Evolutionary conservation across 83 land plant genomes (phyloP).

Genomic region (Isoetes engelmannii): DNA sequence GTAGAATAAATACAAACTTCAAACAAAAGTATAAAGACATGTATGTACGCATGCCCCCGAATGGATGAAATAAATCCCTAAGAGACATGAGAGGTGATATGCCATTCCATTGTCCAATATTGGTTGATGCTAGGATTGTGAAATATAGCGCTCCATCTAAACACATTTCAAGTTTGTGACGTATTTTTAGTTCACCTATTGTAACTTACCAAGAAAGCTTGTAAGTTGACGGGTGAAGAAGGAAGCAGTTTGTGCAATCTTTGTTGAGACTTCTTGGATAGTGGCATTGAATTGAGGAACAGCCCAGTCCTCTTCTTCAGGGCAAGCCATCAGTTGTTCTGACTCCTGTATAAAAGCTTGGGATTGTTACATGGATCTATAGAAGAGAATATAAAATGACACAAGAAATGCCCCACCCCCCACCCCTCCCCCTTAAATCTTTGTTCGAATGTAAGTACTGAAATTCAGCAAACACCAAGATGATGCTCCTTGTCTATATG

Average conservation of each 20-base stretch:
- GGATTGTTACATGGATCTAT: too few relatives aligned
- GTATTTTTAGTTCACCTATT: not conserved
- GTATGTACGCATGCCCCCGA: not conserved
- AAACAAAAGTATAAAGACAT: not conserved
- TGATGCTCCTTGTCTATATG: too few relatives aligned
- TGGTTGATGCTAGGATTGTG: not conserved
- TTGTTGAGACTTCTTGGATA: conserved; percentile 3
- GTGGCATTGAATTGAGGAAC: not conserved
- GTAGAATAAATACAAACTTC: too few relatives aligned
- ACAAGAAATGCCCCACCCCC: too few relatives aligned
- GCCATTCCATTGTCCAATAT: not conserved
- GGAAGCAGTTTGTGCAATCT: conserved; percentile 5
- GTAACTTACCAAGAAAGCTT: conserved; percentile 1
- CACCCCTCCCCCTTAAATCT: too few relatives aligned
- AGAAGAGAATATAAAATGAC: too few relatives aligned
- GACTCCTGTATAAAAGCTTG: too few relatives aligned
- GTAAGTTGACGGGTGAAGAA: not conserved
- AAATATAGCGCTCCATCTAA: not conserved
- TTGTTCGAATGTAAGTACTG: too few relatives aligned
- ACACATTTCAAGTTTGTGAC: not conserved
- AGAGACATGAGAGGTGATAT: not conserved
- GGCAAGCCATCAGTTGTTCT: too few relatives aligned
- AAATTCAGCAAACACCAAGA: too few relatives aligned
- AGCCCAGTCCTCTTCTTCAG: not conserved
- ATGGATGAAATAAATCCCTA: not conserved